Evolutionary conservation across 2,329 filamentous ascomycete species (phyloP), one percentile per base, ranked within the genome.

Genomic region (Akanthomyces dipterigenus): DNA sequence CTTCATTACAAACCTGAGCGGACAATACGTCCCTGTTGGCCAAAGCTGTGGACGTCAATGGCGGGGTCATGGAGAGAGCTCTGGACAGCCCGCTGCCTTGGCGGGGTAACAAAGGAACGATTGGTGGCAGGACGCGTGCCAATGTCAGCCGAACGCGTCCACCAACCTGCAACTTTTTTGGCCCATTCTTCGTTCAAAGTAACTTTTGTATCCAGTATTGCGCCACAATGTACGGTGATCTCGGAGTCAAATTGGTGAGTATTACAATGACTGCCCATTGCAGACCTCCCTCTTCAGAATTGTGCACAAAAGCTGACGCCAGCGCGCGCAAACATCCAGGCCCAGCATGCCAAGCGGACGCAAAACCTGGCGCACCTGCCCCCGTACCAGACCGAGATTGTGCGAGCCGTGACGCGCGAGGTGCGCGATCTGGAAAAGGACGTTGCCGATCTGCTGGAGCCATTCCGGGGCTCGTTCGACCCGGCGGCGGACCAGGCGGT

Each of bases 261-360:
- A 55, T 42, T 49, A 55, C 46, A 31, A 20, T 46, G 28, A n/a
- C n/a, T n/a, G n/a, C n/a, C 24, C 22, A 53, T 55, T 20, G 8
- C n/a, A 43, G 31, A 34, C 53, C 53, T 56, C 63, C 54, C 68
- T 66, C 66, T 63, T n/a, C n/a, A n/a, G n/a, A n/a, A n/a, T n/a
- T n/a, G n/a, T n/a, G n/a, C n/a, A n/a, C 56, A 31, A 51, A 51
- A 24, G 38, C 49, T 60, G 42, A 60, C 24, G 1, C 49, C 22
- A 4, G 20, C 11, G 16, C 34, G n/a, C 34, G 22, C 26, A 9
- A 34, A 20, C 34, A 9, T 36, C 12, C 67, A 96, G 91, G 93
- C 96, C 68, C 89, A 93, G 80, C 90, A 98, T 80, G 95, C 95
- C 73, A 98, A 98, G 82, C 87, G 95, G 72, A 96, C 90, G 20